phyloP scores from a whole-genome alignment of 192 early-diverging fungal genomes.

The Backusella mclennaniae region DNA sequence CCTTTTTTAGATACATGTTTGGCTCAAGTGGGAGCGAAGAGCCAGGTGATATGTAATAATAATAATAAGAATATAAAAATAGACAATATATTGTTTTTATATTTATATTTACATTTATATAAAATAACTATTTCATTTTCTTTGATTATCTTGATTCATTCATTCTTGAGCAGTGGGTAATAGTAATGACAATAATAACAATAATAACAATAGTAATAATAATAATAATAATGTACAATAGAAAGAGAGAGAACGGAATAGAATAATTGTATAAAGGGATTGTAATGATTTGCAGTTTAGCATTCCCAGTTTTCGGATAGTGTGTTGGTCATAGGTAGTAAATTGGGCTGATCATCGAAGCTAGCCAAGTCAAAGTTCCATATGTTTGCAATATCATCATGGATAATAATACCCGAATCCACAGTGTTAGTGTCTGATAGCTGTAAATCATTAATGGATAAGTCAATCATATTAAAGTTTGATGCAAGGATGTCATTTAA shows the following conservation, averaged over 20 bases:
- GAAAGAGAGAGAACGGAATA: not conserved
- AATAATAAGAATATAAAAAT: not conserved
- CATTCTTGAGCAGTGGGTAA: no score
- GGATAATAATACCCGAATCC: not conserved
- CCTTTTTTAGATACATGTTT: not conserved
- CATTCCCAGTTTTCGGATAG: not conserved
- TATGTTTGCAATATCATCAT: not conserved
- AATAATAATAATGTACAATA: no score
- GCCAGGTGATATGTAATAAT: constrained; percentile 6
- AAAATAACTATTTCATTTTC: not conserved
- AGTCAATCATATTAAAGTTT: not conserved
- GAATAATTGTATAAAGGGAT: not conserved
- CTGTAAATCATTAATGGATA: not conserved
- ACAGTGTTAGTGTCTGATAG: not conserved
- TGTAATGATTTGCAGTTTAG: not conserved
- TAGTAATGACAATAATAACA: not conserved
- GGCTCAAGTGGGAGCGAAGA: constrained; percentile 6
- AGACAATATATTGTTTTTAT: not conserved
- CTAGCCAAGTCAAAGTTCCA: not conserved
- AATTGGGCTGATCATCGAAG: not conserved
- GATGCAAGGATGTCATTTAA: not conserved
- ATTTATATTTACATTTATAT: not conserved
- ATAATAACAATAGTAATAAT: not conserved
- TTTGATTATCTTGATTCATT: not conserved
- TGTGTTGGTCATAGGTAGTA: not conserved